Evolutionary conservation across 163 green algal genomes (phyloP).

Genomic region (Smithsoniella earleae): DNA sequence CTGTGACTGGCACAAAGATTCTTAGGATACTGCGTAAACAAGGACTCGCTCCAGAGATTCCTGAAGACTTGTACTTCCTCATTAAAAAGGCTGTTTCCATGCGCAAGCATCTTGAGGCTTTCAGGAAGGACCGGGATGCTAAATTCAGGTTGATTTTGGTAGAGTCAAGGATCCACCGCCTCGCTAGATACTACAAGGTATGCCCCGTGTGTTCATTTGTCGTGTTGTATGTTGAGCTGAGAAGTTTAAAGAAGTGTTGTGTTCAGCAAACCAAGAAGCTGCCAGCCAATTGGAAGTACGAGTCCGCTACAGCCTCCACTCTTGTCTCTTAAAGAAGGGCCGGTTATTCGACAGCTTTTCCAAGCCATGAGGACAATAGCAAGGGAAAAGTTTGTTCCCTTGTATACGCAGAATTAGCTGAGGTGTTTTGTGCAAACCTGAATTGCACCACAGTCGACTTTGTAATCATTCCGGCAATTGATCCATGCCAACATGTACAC

Average conservation of each 20-base stretch:
- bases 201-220: too few species aligned
- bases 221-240: too few species aligned
- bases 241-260: too few species aligned
- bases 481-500: too few species aligned
- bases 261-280: slow-evolving; percentile 78
- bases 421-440: too few species aligned
- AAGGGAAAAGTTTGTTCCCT: too few species aligned
- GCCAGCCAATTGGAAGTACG: slow-evolving; percentile 96
- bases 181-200: slow-evolving; percentile 98
- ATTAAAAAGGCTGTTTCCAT: slow-evolving; percentile 99
- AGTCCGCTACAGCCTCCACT: slow-evolving; percentile 88
- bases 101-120: slow-evolving; percentile 97
- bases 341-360: too few species aligned
- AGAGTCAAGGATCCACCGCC: slow-evolving; percentile 94
- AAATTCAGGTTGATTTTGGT: slow-evolving; percentile 99
- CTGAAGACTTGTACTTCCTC: slow-evolving; percentile 97
- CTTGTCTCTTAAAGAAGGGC: slow-evolving; percentile 75
- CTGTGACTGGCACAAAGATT: slow-evolving; percentile 90
- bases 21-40: slow-evolving; percentile 87
- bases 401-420: too few species aligned
- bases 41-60: slow-evolving; percentile 89
- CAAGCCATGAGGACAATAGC: too few species aligned
- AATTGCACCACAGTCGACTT: too few species aligned
- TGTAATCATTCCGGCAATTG: too few species aligned
- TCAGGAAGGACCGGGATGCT: slow-evolving; percentile 94